These are phyloP conservation scores for Grosmannia huntii DNA, from an alignment of 2,329 filamentous ascomycete species.

Conservation along the genomic window DNA sequence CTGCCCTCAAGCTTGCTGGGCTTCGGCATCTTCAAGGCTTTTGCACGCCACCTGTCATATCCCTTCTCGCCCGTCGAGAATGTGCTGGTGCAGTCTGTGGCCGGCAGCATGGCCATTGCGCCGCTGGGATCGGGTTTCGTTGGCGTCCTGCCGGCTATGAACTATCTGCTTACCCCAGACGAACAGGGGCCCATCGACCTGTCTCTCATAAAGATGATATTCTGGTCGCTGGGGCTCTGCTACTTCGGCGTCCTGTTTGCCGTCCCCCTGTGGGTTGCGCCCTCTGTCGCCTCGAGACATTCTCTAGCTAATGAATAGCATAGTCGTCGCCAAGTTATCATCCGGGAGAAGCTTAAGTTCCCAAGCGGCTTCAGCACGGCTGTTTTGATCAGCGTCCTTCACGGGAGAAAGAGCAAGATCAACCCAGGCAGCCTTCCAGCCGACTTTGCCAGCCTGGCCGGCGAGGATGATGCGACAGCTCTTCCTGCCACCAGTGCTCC, in stretches of 20 bases:
- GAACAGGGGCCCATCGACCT: conserved; percentile 69
- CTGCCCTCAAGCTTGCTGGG: conserved; percentile 94
- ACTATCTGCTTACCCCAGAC: conserved; percentile 64
- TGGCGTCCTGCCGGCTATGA: conserved; percentile 84
- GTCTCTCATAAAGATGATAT: conserved; percentile 61
- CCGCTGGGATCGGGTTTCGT: conserved; percentile 92
- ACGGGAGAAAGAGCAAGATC: conserved; percentile 35
- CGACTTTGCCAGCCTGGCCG: conserved; percentile 18
- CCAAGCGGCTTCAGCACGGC: conserved; percentile 93
- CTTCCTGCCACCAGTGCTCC: background rate
- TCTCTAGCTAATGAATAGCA: background rate
- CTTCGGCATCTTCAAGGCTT: conserved; percentile 79
- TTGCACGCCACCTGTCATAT: conserved; percentile 58
- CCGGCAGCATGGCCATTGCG: conserved; percentile 93
- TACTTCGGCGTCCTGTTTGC: conserved; percentile 97
- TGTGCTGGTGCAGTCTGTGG: conserved; percentile 90
- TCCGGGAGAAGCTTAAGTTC: conserved; percentile 83
- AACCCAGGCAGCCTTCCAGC: conserved; percentile 7
- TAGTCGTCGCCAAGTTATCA: conserved; percentile 75
- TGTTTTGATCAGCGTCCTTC: conserved; percentile 79
- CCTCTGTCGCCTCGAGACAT: background rate
- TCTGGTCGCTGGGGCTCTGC: conserved; percentile 88
- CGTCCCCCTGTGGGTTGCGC: conserved; percentile 52
- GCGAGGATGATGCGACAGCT: conserved; percentile 2
- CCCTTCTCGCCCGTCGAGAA: conserved; percentile 95